These are phyloP conservation scores for Fusarium denticulatum DNA, from an alignment of 2,329 filamentous ascomycete species.

Conservation along the genomic window DNA sequence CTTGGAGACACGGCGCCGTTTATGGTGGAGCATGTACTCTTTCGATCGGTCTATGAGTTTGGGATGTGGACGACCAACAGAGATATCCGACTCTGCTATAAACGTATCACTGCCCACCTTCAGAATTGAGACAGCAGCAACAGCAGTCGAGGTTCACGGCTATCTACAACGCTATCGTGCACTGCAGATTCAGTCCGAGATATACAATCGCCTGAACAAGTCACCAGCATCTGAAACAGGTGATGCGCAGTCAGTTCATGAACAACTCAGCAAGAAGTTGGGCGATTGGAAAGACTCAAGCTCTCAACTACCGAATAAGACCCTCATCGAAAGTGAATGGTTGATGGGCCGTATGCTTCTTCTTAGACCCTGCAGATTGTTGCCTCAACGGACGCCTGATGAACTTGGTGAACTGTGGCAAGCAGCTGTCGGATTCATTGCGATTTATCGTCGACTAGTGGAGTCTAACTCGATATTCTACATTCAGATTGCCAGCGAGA, in stretches of 20 bases:
- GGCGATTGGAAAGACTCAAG: slow-evolving; percentile 4
- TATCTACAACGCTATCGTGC: slow-evolving; percentile 13
- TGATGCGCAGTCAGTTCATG: neutral
- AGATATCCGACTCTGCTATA: slow-evolving; percentile 7
- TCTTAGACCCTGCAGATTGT: neutral
- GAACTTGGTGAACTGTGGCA: slow-evolving; percentile 2
- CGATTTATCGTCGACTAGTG: neutral
- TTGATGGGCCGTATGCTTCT: slow-evolving; percentile 13
- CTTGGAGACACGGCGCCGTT: neutral
- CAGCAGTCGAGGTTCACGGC: neutral
- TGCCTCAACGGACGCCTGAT: neutral
- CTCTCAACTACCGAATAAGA: neutral
- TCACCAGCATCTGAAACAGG: rapidly evolving
- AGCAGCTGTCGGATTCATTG: neutral
- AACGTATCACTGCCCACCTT: neutral
- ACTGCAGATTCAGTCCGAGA: neutral
- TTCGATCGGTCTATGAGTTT: slow-evolving; percentile 17
- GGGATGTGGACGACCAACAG: neutral
- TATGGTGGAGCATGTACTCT: slow-evolving; percentile 13
- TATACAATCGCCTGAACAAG: neutral
- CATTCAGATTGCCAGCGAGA: slow-evolving; percentile 6
- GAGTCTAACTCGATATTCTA: slow-evolving; percentile 16
- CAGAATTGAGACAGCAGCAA: slow-evolving; percentile 1
- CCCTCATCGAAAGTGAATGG: slow-evolving; percentile 12
- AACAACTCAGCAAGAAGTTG: neutral